Base-by-base conservation (phyloP, 164 flowering plant species). In the Nymphaea colorata region DNA sequence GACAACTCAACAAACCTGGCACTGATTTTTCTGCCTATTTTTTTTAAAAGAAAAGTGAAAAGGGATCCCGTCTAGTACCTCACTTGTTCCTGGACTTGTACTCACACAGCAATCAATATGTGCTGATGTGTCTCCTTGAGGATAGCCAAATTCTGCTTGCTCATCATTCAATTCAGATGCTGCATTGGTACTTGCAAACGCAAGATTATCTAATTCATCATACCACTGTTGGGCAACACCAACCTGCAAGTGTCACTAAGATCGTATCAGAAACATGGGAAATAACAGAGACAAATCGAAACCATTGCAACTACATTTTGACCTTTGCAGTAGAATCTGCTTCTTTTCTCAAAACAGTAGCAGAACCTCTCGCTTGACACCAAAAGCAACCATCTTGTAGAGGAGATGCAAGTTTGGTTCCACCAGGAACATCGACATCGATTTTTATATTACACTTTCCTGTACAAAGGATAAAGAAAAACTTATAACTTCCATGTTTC, bases 311-410 rank as follows among this genome's bases (percentile, higher is more conserved):
- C 53, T 25, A 45, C 11, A 45, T 45, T 45, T 45, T 10, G 53
- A 45, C 53, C 53, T 45, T 10, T 5, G 53, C 7, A 45, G 53
- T 45, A 45, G 53, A 45, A 5, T 5, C 53, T 10, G 7, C 53
- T 45, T 87, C 84, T 42, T 73, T 72, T 57, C 77, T 84, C 25
- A 82, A 81, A 42, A 85, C 71, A 63, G 80, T 64, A 45, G 94
- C 96, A 70, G 96, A 77, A 3, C 99, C 98, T 78, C 97, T 88
- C 59, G 91, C 84, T 69, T 82, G 97, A 70, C 91, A 82, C 98
- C 98, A 92, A 75, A 90, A 78, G 75, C 83, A 86, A 61, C 83
- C 84, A 76, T 86, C 94, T 69, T 86, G 78, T 62, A 93, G 61
- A 44, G 84, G 87, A 74, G 86, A 90, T 43, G 89, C 88, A 72